Percentiles rank a stretch among this genome's conserved stretches.
These are phyloP conservation scores for Hyphopichia burtonii DNA, from an alignment of 1,139 yeast species.

Conservation along the genomic window DNA sequence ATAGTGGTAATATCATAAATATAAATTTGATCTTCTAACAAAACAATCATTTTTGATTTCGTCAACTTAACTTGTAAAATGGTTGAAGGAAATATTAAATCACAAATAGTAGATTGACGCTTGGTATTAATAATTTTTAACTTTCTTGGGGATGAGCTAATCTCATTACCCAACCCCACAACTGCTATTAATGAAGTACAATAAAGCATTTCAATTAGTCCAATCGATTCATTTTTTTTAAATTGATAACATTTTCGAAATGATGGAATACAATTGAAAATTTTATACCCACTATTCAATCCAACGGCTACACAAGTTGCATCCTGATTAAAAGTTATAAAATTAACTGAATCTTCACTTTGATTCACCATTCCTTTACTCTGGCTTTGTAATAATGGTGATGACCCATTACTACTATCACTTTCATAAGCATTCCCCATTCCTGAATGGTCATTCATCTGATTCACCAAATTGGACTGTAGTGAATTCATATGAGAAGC, in stretches of 20 bases:
- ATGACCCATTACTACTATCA: conserved; percentile 1
- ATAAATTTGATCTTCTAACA: conserved; percentile 82
- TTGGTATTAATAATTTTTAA: conserved; percentile 82
- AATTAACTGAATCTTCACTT: conserved; percentile 38
- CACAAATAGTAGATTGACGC: conserved; percentile 70
- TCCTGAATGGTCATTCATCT: neutral
- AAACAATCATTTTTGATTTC: conserved; percentile 68
- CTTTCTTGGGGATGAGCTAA: conserved; percentile 76
- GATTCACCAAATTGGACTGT: conserved; percentile 1
- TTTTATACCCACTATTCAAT: conserved; percentile 70
- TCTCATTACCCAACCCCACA: conserved; percentile 85
- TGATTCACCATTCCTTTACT: neutral
- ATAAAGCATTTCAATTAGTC: conserved; percentile 87
- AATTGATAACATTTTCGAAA: conserved; percentile 74
- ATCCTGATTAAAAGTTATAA: conserved; percentile 86
- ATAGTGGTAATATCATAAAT: conserved; percentile 85
- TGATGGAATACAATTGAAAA: conserved; percentile 80
- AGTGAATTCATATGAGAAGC: conserved; percentile 2
- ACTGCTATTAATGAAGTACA: conserved; percentile 84
- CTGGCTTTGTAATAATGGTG: conserved; percentile 7
- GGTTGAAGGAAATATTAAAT: conserved; percentile 83
- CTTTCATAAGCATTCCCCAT: neutral
- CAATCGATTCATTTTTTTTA: conserved; percentile 54
- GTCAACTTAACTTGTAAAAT: conserved; percentile 78
- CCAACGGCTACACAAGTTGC: conserved; percentile 86